Conservation (phyloP, 305 asterid species). For the Rubia balearica region DNA sequence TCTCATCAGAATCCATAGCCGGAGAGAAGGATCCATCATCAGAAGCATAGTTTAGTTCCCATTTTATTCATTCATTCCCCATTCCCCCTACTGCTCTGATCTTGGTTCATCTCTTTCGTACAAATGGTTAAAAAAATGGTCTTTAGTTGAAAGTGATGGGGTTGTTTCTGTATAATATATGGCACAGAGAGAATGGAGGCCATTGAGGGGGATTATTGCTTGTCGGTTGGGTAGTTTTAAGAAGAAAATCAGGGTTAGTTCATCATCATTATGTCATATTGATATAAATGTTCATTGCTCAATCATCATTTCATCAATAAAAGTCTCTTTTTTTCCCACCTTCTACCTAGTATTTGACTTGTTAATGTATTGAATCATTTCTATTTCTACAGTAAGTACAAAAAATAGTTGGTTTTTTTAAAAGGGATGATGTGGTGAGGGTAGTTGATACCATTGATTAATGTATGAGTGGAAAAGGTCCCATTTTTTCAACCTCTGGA, state of each 20-base stretch:
- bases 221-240: conserved; percentile 20
- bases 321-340: neutral
- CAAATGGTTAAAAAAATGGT: conserved; percentile 21
- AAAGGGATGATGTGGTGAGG: conserved; percentile 10
- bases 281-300: conserved; percentile 26
- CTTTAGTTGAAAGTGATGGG: conserved; percentile 27
- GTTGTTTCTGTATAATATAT: conserved; percentile 40
- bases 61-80: conserved; percentile 44
- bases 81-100: conserved; percentile 19
- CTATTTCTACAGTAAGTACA: neutral
- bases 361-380: neutral
- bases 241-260: conserved; percentile 16
- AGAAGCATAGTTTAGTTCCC: conserved; percentile 28
- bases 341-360: neutral
- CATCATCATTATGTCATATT: conserved; percentile 18
- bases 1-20: too few species aligned
- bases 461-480: conserved; percentile 9
- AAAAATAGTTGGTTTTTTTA: neutral
- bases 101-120: conserved; percentile 27
- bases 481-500: neutral
- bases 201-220: conserved; percentile 15
- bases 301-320: conserved; percentile 31
- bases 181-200: conserved; percentile 28
- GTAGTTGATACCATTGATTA: conserved; percentile 28
- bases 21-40: too few species aligned